These are phyloP conservation scores for Somion occarium DNA, from an alignment of 1,284 basidiomycete genomes.

Conservation along the genomic window DNA sequence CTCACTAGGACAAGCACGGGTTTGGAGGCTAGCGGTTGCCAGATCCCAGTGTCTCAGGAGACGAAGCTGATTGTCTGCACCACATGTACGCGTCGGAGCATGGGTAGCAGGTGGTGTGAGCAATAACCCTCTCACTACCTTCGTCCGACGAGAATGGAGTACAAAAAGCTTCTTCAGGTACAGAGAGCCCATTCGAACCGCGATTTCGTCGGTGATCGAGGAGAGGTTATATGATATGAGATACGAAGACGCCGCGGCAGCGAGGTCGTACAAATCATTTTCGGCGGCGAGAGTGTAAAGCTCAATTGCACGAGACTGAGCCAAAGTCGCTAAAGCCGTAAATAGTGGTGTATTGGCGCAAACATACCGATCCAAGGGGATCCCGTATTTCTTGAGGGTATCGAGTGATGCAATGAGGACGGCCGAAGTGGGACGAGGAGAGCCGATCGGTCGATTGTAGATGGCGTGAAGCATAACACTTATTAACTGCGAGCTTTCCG, in stretches of 20 bases:
- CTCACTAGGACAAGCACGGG: too few relatives aligned
- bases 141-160: conserved; percentile 22
- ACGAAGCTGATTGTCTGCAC: not conserved
- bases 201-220: conserved; percentile 21
- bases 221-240: conserved; percentile 18
- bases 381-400: not conserved
- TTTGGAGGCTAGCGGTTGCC: too few relatives aligned
- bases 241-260: conserved; percentile 20
- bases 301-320: too few relatives aligned
- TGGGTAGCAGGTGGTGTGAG: not conserved
- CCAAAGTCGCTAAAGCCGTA: not conserved
- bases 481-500: not conserved
- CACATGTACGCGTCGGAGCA: not conserved
- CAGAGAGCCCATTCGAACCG: conserved; percentile 19
- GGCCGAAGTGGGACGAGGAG: not conserved
- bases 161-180: conserved; percentile 25
- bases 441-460: not conserved
- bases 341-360: not conserved
- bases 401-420: not conserved
- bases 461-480: not conserved
- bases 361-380: not conserved
- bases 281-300: conserved; percentile 13
- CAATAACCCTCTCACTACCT: not conserved
- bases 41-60: not conserved
- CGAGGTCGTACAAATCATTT: conserved; percentile 20